A percentile compares a stretch with the other conserved stretches of the same genome.
phyloP scores from a whole-genome alignment of 805 yeast species.

The Dipodascus albidus region DNA sequence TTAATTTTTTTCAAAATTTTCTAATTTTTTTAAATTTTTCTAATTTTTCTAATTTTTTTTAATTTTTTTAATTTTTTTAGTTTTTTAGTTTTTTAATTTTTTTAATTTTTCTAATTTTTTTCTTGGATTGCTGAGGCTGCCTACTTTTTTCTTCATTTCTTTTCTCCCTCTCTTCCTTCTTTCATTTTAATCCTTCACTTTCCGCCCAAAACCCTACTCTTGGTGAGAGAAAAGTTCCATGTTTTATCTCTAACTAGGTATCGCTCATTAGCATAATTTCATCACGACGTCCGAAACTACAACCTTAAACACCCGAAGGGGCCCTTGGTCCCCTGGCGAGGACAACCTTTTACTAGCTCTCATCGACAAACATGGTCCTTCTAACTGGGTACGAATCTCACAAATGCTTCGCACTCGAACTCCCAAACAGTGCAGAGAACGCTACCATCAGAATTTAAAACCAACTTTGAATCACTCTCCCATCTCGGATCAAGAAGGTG shows the following conservation, averaged over 20 bases:
- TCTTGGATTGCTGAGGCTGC: background rate
- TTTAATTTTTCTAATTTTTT: background rate
- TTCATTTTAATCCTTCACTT: background rate
- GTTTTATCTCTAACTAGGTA: too few relatives aligned
- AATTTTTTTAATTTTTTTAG: background rate
- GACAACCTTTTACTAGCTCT: constrained; percentile 62
- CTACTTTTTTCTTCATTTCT: background rate
- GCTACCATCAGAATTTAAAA: constrained; percentile 84
- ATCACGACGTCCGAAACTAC: background rate
- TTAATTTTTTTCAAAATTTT: too few relatives aligned
- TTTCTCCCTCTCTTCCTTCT: background rate
- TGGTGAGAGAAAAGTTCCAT: too few relatives aligned
- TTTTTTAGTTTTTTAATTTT: background rate
- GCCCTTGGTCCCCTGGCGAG: constrained; percentile 87
- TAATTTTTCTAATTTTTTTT: background rate
- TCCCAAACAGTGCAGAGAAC: constrained; percentile 85
- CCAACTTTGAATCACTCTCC: constrained; percentile 76
- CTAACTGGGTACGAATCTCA: constrained; percentile 83
- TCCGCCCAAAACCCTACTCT: background rate
- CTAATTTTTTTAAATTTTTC: background rate
- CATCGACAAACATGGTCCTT: constrained; percentile 61
- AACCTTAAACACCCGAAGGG: constrained; percentile 31
- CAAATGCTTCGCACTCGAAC: constrained; percentile 63
- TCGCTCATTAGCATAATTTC: too few relatives aligned
- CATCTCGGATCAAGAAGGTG: constrained; percentile 76